Evolutionary conservation across 208 protist species (phyloP), one percentile per base, ranked within the genome.

Genomic region (Trichomonas vaginalis): DNA sequence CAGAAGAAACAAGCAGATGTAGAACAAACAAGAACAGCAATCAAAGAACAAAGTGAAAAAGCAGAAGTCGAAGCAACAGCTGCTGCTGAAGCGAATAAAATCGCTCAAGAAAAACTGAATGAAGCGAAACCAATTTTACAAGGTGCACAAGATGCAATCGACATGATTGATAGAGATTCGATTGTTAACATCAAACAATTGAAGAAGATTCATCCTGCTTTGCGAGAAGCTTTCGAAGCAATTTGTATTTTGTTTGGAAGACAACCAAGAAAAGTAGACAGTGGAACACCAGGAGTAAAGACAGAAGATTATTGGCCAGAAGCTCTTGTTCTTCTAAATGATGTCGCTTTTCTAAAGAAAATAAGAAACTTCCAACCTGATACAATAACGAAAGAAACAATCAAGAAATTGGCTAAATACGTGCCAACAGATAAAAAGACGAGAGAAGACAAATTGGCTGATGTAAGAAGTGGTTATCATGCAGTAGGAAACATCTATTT

Each of bases 331-430:
- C 45, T 95, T 9, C 97, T 99, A 37, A 97, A 97, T 96, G 98
- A 99, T 96, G 96, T 98, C 27, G 98, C 99, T 96, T 99, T 99
- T 96, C 98, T 99, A 92, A 97, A 98, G 79, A 98, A 98, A 97
- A 97, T 99, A 80, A 98, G 99, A 96, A 98, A 98, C n/a, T 99
- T 99, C 97, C 97, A 99, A 97, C 98, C 99, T 97, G 98, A 98
- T 95, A 98, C 98, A 96, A 98, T 99, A 97, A 98, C 98, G 61
- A 98, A 99, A 96, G 97, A 97, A 96, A 97, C 99, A 88, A 96
- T 99, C 35, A 98, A 98, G 96, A 98, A 98, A 96, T 97, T 99
- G 48, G 97, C 98, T 95, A 99, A 99, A 97, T 99, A 98, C 96
- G 98, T 98, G n/a, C 98, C 98, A 95, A 96, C 98, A n/a, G 96